These are phyloP conservation scores for Leccinum longicurvipes DNA, from an alignment of 768 basidiomycete species.

Conservation along the genomic window DNA sequence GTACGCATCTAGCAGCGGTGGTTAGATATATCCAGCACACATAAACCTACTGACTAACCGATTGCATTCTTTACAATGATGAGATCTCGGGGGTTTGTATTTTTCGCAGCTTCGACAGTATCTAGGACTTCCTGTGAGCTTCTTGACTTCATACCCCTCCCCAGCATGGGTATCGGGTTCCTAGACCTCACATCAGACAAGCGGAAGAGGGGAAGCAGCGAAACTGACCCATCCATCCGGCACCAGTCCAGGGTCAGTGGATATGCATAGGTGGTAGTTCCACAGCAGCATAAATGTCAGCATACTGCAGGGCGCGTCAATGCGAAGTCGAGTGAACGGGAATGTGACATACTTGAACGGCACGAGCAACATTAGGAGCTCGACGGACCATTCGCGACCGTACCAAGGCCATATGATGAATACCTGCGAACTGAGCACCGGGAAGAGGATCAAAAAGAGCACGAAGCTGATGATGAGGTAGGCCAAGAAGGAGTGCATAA, in stretches of 20 bases:
- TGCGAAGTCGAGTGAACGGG: conserved; percentile 2
- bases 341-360: conserved; percentile 83
- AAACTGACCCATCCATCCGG: conserved; percentile 71
- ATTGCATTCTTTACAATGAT: conserved; percentile 90
- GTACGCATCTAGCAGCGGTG: conserved; percentile 56
- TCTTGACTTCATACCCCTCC: conserved; percentile 89
- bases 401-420: conserved; percentile 95
- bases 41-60: conserved; percentile 43
- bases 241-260: conserved; percentile 81
- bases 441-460: conserved; percentile 75
- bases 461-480: conserved; percentile 66
- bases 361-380: conserved; percentile 69
- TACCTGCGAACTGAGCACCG: conserved; percentile 84
- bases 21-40: background rate
- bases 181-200: conserved; percentile 29
- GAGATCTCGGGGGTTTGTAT: conserved; percentile 86
- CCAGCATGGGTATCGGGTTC: conserved; percentile 63
- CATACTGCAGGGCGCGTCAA: conserved; percentile 41
- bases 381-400: conserved; percentile 65
- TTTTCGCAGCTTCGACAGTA: conserved; percentile 83
- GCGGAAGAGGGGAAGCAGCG: background rate
- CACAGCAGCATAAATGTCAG: conserved; percentile 76
- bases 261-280: conserved; percentile 86
- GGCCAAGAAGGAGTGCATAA: conserved; percentile 50
- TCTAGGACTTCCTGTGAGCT: conserved; percentile 74